Base-by-base conservation (phyloP, 306 rosid genomes). In the Lagenaria siceraria region DNA sequence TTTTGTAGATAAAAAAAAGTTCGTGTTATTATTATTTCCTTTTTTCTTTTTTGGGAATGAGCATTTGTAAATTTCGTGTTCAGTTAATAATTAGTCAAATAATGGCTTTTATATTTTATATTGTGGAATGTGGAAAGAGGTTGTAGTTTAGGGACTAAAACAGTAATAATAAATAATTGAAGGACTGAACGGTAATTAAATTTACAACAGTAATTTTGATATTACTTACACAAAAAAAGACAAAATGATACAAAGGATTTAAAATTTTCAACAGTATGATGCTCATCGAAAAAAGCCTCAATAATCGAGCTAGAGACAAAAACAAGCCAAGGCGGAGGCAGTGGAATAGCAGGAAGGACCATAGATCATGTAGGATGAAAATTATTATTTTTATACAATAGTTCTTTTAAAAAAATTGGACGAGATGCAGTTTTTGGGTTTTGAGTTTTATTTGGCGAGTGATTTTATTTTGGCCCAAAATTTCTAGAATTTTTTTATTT, bases 1-100 rank as follows among this genome's bases (percentile, higher is more conserved):
- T 75, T 72, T 27, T 89, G 92, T 89, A 81, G 14, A 85, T 89
- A 83, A 17, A 19, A 22, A 53, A 51, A 5, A 51, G 55, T 51
- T 79, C 56, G 78, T 56, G 14, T 70, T 22, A 38, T 66, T 38
- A 40, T 40, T 21, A 66, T 66, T 19, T 65, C n/a, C 7, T 27
- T 38, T 0, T 1, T 5, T 36, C 10, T 25, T 36, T 72, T 55
- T 66, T 12, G 4, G n/a, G 61, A 74, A 40, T 52, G 82, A 35
- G 70, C 71, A 13, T 82, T 72, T 77, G 82, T 72, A 84, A 73
- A 85, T 76, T 82, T 85, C 19, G 21, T 58, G 10, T 68, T 15
- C n/a, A 11, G 33, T 42, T 66, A 63, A 66, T 0, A 64, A 33
- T 25, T 64, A 38, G 33, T 38, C 18, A 2, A 36, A n/a, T 38